Percentiles rank a stretch among this genome's conserved stretches.
These are phyloP conservation scores for Aschersonia sp. DNA, from an alignment of 2,329 filamentous ascomycete species.

Conservation along the genomic window DNA sequence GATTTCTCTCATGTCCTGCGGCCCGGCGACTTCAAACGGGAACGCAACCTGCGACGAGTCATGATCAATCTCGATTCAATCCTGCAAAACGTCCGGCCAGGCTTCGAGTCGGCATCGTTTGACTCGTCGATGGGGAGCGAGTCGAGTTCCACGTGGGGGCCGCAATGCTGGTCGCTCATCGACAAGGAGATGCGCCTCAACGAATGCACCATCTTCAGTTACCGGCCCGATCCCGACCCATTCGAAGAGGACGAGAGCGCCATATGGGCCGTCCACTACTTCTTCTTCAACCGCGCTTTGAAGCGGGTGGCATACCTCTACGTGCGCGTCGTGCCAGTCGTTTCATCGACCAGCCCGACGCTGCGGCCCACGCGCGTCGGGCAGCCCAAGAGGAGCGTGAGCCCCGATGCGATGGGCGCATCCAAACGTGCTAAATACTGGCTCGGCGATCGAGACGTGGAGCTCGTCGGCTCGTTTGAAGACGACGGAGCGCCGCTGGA, in stretches of 20 bases:
- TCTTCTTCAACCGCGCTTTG: slow-evolving; percentile 87
- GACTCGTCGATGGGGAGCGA: slow-evolving; percentile 25
- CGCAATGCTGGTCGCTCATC: slow-evolving; percentile 80
- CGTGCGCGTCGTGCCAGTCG: slow-evolving; percentile 71
- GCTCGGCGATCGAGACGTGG: slow-evolving; percentile 55
- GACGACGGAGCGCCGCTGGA: slow-evolving; percentile 33
- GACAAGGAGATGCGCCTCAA: slow-evolving; percentile 90
- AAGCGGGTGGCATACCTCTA: slow-evolving; percentile 94
- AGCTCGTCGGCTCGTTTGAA: slow-evolving; percentile 27
- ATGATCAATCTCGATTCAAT: slow-evolving; percentile 83
- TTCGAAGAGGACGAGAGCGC: slow-evolving; percentile 86
- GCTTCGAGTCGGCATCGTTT: slow-evolving; percentile 29
- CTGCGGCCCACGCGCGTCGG: slow-evolving; percentile 19
- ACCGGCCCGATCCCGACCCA: slow-evolving; percentile 76
- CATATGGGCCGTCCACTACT: slow-evolving; percentile 92
- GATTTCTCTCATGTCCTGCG: slow-evolving; percentile 90
- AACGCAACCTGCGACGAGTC: slow-evolving; percentile 63
- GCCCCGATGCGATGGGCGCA: slow-evolving; percentile 19
- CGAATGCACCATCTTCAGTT: slow-evolving; percentile 81
- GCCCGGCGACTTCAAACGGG: slow-evolving; percentile 77
- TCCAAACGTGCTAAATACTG: slow-evolving; percentile 74
- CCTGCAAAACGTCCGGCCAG: slow-evolving; percentile 70
- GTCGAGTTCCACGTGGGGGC: slow-evolving; percentile 60
- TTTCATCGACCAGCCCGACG: slow-evolving; percentile 46
- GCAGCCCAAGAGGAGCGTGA: slow-evolving; percentile 12